Conservation (phyloP, 1,284 basidiomycete genomes). For the Ceratobasidium sp. region DNA sequence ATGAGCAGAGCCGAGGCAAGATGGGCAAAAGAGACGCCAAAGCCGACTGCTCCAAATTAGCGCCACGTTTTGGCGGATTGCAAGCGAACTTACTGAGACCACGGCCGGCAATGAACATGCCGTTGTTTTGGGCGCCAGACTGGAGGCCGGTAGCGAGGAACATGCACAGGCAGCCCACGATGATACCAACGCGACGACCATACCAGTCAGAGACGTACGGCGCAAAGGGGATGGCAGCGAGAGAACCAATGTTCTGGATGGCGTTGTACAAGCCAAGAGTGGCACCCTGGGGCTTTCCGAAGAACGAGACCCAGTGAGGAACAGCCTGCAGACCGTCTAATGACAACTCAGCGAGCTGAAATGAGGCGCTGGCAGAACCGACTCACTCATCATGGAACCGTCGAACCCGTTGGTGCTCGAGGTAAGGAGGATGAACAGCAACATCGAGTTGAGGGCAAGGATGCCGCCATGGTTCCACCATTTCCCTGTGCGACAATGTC, state of each 20-base stretch:
- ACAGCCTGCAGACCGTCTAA: constrained; percentile 46
- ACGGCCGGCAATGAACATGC: constrained; percentile 52
- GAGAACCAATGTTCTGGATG: constrained; percentile 54
- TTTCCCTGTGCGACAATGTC: constrained; percentile 40
- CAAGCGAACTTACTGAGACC: constrained; percentile 50
- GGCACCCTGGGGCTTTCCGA: constrained; percentile 46
- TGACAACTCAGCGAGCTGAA: background rate
- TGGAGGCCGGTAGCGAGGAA: constrained; percentile 52
- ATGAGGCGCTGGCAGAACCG: background rate
- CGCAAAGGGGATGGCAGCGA: constrained; percentile 74
- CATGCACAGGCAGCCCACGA: constrained; percentile 53
- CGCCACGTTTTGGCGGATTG: background rate
- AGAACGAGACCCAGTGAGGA: constrained; percentile 46
- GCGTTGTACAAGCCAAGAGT: constrained; percentile 43
- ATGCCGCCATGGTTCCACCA: constrained; percentile 48
- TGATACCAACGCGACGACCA: constrained; percentile 67
- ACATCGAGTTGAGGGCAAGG: constrained; percentile 48
- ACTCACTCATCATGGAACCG: constrained; percentile 55
- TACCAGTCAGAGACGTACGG: constrained; percentile 76
- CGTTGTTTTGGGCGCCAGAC: constrained; percentile 52
- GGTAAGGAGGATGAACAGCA: constrained; percentile 64
- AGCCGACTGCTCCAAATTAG: constrained; percentile 57
- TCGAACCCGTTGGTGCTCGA: constrained; percentile 82
- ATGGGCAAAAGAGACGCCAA: constrained; percentile 63
- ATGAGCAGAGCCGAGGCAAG: constrained; percentile 62